Conservation (phyloP, 129 eudicot genomes). For the Artemisia argyi region DNA sequence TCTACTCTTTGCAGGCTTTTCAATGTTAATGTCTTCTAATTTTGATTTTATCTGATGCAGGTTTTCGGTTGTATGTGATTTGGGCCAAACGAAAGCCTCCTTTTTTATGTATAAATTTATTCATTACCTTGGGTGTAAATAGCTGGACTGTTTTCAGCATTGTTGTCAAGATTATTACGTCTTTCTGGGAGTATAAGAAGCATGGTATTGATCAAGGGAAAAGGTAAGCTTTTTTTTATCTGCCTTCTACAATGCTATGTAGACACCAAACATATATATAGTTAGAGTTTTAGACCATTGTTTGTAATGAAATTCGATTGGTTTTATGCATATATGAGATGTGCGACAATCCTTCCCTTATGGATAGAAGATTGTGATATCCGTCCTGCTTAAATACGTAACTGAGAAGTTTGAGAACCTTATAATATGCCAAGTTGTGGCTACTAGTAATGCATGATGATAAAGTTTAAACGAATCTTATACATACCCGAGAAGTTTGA, state of each 20-base stretch:
- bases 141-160: background rate
- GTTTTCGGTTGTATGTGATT: conserved; percentile 23
- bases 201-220: background rate
- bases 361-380: too few species aligned
- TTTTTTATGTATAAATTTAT: conserved; percentile 13
- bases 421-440: too few species aligned
- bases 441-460: too few species aligned
- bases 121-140: conserved; percentile 2
- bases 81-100: conserved; percentile 2
- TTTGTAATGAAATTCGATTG: conserved; percentile 8
- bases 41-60: conserved; percentile 12
- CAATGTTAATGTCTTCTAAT: background rate
- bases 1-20: background rate
- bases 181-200: conserved; percentile 24
- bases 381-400: too few species aligned
- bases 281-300: background rate
- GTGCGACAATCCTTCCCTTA: too few species aligned
- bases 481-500: too few species aligned
- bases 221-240: background rate
- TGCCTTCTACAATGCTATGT: conserved; percentile 13
- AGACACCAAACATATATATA: conserved; percentile 6
- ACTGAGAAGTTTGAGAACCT: too few species aligned
- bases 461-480: too few species aligned
- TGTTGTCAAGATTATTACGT: conserved; percentile 16
- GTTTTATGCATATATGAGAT: too few species aligned